Evolutionary conservation across 208 protist genomes (phyloP).

Genomic region (Leishmania gerbilli): DNA sequence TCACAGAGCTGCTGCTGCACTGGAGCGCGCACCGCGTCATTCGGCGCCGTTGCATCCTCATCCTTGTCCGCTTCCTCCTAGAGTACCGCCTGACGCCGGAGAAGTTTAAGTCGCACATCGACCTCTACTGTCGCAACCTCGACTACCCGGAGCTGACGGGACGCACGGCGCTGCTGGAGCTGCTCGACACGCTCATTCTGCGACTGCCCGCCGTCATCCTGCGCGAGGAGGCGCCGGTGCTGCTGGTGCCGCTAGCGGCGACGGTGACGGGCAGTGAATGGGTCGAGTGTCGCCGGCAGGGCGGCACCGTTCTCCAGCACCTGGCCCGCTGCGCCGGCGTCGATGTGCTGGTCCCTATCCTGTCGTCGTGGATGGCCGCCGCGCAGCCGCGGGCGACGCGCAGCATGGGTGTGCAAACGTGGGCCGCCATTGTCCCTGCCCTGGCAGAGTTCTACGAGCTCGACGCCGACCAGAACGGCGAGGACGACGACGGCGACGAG

Average conservation of each 20-base stretch:
- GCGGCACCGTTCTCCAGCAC: constrained; percentile 61
- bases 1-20: constrained; percentile 90
- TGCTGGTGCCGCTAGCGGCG: constrained; percentile 75
- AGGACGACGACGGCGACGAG: constrained; percentile 11
- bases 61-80: constrained; percentile 88
- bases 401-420: constrained; percentile 71
- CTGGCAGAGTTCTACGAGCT: constrained; percentile 34
- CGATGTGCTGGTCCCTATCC: constrained; percentile 73
- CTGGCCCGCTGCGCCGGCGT: constrained; percentile 71
- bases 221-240: constrained; percentile 72
- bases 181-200: constrained; percentile 67
- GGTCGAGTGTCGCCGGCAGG: constrained; percentile 54
- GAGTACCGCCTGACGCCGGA: constrained; percentile 89
- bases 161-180: constrained; percentile 80
- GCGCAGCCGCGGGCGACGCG: constrained; percentile 47
- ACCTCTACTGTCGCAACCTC: constrained; percentile 84
- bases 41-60: constrained; percentile 69
- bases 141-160: constrained; percentile 84
- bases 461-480: constrained; percentile 1
- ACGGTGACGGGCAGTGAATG: constrained; percentile 69
- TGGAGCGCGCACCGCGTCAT: constrained; percentile 64
- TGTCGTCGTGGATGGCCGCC: constrained; percentile 59
- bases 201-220: constrained; percentile 81
- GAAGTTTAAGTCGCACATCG: constrained; percentile 90
- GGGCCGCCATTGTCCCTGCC: constrained; percentile 68